A percentile compares a stretch with the other conserved stretches of the same genome.
Conservation (phyloP, 768 basidiomycete species). For the Russula foetens region DNA sequence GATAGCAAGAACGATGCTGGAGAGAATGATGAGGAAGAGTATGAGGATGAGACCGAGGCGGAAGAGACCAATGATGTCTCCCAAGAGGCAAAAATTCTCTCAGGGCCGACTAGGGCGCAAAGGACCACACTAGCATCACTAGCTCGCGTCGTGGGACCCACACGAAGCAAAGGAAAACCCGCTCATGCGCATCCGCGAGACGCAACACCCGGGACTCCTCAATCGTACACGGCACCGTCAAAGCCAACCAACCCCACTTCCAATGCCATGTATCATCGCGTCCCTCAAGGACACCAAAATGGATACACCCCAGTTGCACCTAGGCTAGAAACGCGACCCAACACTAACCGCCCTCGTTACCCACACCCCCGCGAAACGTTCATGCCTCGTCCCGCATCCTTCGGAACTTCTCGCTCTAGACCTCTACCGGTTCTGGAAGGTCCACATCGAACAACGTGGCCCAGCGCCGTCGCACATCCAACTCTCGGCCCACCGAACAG, state of each 20-base stretch:
- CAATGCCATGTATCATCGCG: neutral
- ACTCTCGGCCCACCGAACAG: neutral
- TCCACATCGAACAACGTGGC: slow-evolving; percentile 1
- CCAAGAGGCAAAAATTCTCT: neutral
- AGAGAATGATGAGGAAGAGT: neutral
- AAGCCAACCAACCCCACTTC: neutral
- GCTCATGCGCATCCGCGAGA: neutral
- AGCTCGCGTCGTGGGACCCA: neutral
- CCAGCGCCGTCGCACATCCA: neutral
- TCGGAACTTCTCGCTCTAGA: neutral
- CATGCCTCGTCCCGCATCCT: neutral
- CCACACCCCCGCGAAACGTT: neutral
- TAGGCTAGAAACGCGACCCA: neutral
- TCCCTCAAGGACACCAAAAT: neutral
- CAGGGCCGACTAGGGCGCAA: neutral
- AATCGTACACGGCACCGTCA: neutral
- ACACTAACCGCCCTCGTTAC: neutral
- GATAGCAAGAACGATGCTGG: neutral
- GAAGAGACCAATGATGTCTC: neutral
- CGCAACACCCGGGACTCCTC: neutral
- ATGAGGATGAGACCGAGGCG: neutral
- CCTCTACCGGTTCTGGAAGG: neutral
- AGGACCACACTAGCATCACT: neutral
- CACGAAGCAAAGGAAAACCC: neutral
- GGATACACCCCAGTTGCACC: neutral